Evolutionary conservation across 805 yeast species (phyloP), one percentile per base, ranked within the genome.

Genomic region (Candida krabiensis): DNA sequence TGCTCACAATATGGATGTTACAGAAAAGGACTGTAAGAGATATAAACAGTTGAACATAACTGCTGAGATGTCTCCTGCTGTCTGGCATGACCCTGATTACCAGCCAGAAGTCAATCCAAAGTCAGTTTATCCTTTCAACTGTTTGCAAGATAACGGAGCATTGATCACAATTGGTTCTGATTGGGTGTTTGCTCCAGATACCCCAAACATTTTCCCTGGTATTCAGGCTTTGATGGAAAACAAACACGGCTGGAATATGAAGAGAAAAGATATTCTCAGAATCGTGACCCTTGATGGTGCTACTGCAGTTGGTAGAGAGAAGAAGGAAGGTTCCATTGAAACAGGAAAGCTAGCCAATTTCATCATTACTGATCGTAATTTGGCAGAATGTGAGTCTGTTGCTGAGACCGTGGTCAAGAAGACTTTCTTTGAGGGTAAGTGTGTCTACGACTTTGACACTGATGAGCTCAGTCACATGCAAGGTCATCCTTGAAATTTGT

Each of bases 141-240:
- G 34, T 24, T 40, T 53, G 37, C 45, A 52, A 30, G 47, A 52
- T 11, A 33, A 44, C 33, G 58, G 58, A 13, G 58, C 58, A 11
- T 28, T 52, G 23, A 28, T 53, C 26, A 53, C 58, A 9, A 52
- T 53, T 37, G 57, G 58, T 12, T 53, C 58, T 6, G 58, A 53
- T 27, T 52, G 58, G 57, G 58, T 53, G 4, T 53, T 53, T 44
- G 51, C 57, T 22, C 58, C 58, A 13, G 57, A 53, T 36, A 47
- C 55, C 26, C 57, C 58, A 18, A 50, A 52, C 42, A 53, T 53
- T 25, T 52, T 52, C 42, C 57, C 56, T 15, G 57, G 55, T 21
- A 35, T 53, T 14, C 58, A 52, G 36, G 56, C 58, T 6, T 32
- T 53, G 19, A 52, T 49, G 44, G 58, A 53, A 36, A 43, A 45